Evolutionary conservation across 2,329 filamentous ascomycete genomes (phyloP), one percentile per base, ranked within the genome.

Genomic region (Fusarium torulosum): DNA sequence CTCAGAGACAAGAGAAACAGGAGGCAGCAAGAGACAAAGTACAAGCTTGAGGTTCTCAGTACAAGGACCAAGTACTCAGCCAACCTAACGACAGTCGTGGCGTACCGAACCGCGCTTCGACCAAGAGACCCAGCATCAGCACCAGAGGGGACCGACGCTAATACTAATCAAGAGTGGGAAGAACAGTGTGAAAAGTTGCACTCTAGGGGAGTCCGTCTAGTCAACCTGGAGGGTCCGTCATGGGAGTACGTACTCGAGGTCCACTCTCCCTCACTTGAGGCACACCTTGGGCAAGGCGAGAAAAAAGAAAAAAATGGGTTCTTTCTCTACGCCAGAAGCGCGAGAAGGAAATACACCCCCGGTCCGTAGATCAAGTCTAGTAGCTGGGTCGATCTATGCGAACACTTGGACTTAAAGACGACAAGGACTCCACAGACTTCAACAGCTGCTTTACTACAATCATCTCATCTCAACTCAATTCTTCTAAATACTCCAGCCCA

Each of bases 371-470:
- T 73, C 71, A 73, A 51, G 57, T 63, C 52, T 59, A 63, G 59
- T 73, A 60, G 55, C 56, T 73, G 61, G 65, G 61, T 46, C 63
- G 71, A 73, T 73, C 69, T 56, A 73, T 73, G 69, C 71, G 67
- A 72, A 73, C 71, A 72, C 71, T 67, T 62, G 59, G 53, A 55
- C 59, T 67, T 61, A 63, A 51, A 63, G 59, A 63, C 60, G 53
- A 63, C 60, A 51, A 59, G 63, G 45, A 59, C 70, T 73, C 70
- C 69, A 72, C 71, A 71, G 57, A 54, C 56, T 53, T 61, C 59
- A 53, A 67, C 55, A 59, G 43, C 63, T 47, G 53, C 52, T 17
- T 37, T 38, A 50, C 38, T 50, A 49, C 61, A 35, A 63, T 55
- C 58, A 66, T 72, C 67, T 56, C 59, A 63, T 62, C 42, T 62